These are phyloP conservation scores for Malassezia slooffiae DNA, from an alignment of 1,284 basidiomycete species.

Conservation along the genomic window DNA sequence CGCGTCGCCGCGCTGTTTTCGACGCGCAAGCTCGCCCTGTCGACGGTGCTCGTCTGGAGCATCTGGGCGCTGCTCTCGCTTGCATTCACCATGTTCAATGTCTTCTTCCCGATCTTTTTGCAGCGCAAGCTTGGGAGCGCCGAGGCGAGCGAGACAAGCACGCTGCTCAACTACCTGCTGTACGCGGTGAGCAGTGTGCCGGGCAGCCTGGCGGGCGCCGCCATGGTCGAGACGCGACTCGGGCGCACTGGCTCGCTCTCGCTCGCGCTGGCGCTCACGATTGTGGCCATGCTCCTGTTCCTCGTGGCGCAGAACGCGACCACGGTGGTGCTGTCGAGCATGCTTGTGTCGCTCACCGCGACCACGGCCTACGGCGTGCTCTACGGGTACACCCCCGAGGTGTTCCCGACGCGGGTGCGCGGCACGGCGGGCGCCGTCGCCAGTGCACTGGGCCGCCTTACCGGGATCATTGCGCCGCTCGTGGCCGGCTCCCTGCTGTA, in stretches of 20 bases:
- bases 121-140: slow-evolving; percentile 6
- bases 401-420: slow-evolving; percentile 32
- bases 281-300: slow-evolving; percentile 25
- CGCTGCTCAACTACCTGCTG: slow-evolving; percentile 26
- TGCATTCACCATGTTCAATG: slow-evolving; percentile 94
- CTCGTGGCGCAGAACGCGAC: slow-evolving; percentile 12
- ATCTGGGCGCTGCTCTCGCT: slow-evolving; percentile 37
- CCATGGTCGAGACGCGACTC: slow-evolving; percentile 65
- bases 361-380: slow-evolving; percentile 40
- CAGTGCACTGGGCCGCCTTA: slow-evolving; percentile 32
- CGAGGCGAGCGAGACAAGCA: slow-evolving; percentile 17
- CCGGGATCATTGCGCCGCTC: slow-evolving; percentile 39
- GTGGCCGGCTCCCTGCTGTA: slow-evolving; percentile 28
- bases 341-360: slow-evolving; percentile 27
- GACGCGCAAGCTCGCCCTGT: slow-evolving; percentile 1
- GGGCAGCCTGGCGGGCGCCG: slow-evolving; percentile 65
- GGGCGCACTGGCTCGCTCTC: slow-evolving; percentile 62
- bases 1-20: not conserved
- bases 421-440: slow-evolving; percentile 37
- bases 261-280: slow-evolving; percentile 23
- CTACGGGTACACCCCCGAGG: slow-evolving; percentile 41
- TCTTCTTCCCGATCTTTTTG: slow-evolving; percentile 79
- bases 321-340: slow-evolving; percentile 5
- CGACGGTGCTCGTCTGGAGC: slow-evolving; percentile 56
- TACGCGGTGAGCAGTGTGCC: slow-evolving; percentile 36